Base-by-base conservation (phyloP, 208 protist genomes). In the Acanthamoeba castellanii region DNA sequence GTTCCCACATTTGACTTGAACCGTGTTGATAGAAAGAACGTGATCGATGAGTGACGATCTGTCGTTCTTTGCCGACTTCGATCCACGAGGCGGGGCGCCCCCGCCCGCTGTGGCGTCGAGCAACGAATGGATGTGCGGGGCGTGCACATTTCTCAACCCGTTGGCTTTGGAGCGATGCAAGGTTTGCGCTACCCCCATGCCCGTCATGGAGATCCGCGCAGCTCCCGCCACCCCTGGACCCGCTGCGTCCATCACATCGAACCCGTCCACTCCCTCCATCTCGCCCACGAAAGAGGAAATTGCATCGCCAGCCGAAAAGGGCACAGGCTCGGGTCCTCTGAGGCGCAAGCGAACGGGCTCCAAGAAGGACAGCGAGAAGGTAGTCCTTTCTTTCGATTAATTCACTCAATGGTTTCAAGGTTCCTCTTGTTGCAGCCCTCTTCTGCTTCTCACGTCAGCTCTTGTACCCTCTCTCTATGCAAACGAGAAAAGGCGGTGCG, bases 101-200 rank as follows among this genome's bases (percentile, higher is more conserved):
- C 74, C 74, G 25, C 14, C 25, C 3, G 74, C 42, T n/a, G 30
- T 42, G 30, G 20, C 74, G 20, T 14, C 30, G 22, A 37, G 74
- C 25, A 37, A 84, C 42, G 37, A 84, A 84, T 84, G 74, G 74
- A n/a, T 55, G n/a, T 84, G 74, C 74, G 32, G 42, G 37, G 74
- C 74, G 42, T 84, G 74, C 74, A 84, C 74, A 25, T 84, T 84
- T n/a, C 42, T 84, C 20, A 84, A 84, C n/a, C 74, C 74, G 8
- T 42, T 84, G 9, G 7, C 42, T 11, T 7, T 84, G 42, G 74
- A 84, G 45, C 30, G 42, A n/a, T 84, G 74, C 74, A 84, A 84
- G 74, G 16, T 84, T 7, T 84, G 74, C 74, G 74, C 2, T 16
- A 57, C 74, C 4, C 42, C 18, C 42, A 84, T 84, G 74, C 74